Percentiles rank a stretch among this genome's conserved stretches.
These are phyloP conservation scores for Pulveroboletus sp. DNA, from an alignment of 768 basidiomycete species.

Conservation along the genomic window DNA sequence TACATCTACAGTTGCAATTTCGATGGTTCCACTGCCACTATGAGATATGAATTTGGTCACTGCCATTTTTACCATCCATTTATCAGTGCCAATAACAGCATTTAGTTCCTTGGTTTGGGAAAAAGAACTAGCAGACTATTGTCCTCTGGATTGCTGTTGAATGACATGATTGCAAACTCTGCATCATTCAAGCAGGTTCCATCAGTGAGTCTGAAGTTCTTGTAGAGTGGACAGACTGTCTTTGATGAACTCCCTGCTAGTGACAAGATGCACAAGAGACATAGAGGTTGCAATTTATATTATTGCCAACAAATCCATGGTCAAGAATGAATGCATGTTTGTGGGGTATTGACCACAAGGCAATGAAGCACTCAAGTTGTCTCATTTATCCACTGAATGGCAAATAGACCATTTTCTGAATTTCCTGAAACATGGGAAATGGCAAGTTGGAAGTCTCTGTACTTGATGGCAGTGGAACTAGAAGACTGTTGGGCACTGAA, in stretches of 20 bases:
- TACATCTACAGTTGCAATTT: constrained; percentile 40
- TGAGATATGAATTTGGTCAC: constrained; percentile 37
- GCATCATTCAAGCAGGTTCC: constrained; percentile 59
- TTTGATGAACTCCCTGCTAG: too few relatives aligned
- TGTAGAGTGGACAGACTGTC: constrained; percentile 52
- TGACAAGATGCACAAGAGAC: constrained; percentile 40
- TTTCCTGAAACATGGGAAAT: constrained; percentile 59
- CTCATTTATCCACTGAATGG: constrained; percentile 58
- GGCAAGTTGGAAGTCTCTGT: constrained; percentile 64
- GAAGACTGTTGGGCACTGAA: too few relatives aligned
- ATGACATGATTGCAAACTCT: constrained; percentile 57
- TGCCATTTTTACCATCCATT: constrained; percentile 59
- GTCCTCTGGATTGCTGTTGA: constrained; percentile 49
- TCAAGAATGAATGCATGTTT: constrained; percentile 66
- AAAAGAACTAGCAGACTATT: constrained; percentile 49
- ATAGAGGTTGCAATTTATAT: constrained; percentile 48
- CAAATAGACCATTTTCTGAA: constrained; percentile 59
- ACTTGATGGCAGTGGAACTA: constrained; percentile 51
- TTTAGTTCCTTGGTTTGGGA: constrained; percentile 52
- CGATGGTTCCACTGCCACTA: constrained; percentile 32
- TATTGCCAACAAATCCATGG: constrained; percentile 66
- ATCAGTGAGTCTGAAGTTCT: constrained; percentile 51
- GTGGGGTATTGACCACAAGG: constrained; percentile 29
- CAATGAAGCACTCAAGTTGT: neutral
- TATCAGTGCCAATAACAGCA: constrained; percentile 56